phyloP scores from a whole-genome alignment of 371 early-diverging fungal genomes.

The Neoconidiobolus thromboides region DNA sequence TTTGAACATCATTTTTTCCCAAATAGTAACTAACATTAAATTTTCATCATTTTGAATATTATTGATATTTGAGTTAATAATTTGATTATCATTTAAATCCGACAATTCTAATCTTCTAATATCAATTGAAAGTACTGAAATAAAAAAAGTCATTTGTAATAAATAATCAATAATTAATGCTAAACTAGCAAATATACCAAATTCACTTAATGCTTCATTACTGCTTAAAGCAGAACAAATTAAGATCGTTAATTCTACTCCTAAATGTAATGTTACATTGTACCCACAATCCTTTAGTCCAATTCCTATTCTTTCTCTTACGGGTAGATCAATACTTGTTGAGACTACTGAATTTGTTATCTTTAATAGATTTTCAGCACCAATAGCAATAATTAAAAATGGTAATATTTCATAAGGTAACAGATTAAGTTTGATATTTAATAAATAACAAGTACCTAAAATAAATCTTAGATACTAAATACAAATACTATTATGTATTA shows the following conservation, averaged over 20 bases:
- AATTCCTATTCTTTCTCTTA: conserved; percentile 43
- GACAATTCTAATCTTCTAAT: conserved; percentile 43
- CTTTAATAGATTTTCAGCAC: conserved; percentile 49
- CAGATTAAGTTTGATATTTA: conserved; percentile 23
- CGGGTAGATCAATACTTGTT: conserved; percentile 39
- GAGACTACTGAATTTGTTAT: conserved; percentile 45
- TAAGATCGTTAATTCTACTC: conserved; percentile 28
- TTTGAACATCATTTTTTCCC: neutral
- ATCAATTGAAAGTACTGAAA: conserved; percentile 50
- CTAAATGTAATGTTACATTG: conserved; percentile 31
- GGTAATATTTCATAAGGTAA: conserved; percentile 42
- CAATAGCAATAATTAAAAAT: conserved; percentile 39
- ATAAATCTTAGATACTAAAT: no score
- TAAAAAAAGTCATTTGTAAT: conserved; percentile 50
- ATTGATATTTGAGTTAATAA: neutral
- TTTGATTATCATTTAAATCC: neutral
- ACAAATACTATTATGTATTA: conserved; percentile 6
- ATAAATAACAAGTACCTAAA: conserved; percentile 4
- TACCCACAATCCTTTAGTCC: conserved; percentile 40
- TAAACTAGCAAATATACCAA: conserved; percentile 39
- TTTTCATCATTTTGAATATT: conserved; percentile 1
- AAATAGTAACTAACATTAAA: neutral
- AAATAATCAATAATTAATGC: conserved; percentile 45
- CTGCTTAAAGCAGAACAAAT: conserved; percentile 28
- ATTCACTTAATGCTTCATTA: conserved; percentile 38